Evolutionary conservation across 305 asterid genomes (phyloP).

Genomic region (Fraxinus platypoda): DNA sequence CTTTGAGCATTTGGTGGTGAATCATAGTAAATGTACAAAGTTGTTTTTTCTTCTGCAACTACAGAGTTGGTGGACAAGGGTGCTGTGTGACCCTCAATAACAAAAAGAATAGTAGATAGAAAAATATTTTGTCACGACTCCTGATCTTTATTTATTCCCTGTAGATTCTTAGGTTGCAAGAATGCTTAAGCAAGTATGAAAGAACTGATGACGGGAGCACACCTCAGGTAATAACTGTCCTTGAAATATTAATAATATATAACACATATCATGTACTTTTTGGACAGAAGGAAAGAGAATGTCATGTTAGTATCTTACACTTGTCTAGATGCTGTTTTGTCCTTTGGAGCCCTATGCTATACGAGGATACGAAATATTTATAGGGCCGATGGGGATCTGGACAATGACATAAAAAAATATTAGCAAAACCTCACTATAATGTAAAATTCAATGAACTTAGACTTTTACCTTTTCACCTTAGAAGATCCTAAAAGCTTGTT

Average conservation of each 20-base stretch:
- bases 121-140: conserved; percentile 11
- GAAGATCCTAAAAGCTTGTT: background rate
- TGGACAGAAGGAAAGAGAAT: conserved; percentile 12
- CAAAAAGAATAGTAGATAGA: conserved; percentile 16
- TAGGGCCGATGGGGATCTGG: background rate
- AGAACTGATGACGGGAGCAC: conserved; percentile 81
- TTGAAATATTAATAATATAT: conserved; percentile 17
- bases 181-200: conserved; percentile 87
- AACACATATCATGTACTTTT: conserved; percentile 5
- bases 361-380: conserved; percentile 2
- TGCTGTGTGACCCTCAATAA: conserved; percentile 9
- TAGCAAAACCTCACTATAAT: background rate
- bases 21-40: background rate
- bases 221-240: conserved; percentile 73
- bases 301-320: conserved; percentile 1
- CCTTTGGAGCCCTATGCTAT: conserved; percentile 16
- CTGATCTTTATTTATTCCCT: conserved; percentile 29
- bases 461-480: background rate
- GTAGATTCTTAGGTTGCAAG: conserved; percentile 95
- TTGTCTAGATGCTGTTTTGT: conserved; percentile 3
- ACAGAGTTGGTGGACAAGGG: background rate
- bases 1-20: conserved; percentile 9
- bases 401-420: background rate
- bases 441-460: background rate
- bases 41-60: conserved; percentile 11